Conservation (phyloP, 805 yeast species). For the Kluyveromyces nonfermentans region DNA sequence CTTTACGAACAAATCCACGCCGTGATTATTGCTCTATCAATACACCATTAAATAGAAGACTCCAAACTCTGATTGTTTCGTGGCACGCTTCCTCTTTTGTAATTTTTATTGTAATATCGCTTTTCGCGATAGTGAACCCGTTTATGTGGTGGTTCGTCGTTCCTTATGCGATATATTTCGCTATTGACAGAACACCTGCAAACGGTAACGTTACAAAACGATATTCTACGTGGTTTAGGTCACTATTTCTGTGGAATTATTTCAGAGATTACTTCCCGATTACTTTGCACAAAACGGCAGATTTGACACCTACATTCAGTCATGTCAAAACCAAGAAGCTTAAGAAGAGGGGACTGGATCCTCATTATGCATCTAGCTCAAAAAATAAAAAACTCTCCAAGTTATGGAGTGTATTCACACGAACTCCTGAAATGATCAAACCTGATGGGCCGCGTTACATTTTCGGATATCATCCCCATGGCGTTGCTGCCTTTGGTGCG, state of each 20-base stretch:
- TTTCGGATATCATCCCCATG: constrained; percentile 95
- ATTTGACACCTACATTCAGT: constrained; percentile 65
- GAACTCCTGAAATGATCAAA: constrained; percentile 19
- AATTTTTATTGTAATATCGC: constrained; percentile 40
- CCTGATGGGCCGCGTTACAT: constrained; percentile 63
- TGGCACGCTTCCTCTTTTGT: constrained; percentile 67
- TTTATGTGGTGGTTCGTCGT: constrained; percentile 58
- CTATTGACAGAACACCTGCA: constrained; percentile 56
- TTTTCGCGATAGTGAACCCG: constrained; percentile 50
- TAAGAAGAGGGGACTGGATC: constrained; percentile 8
- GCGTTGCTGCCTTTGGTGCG: constrained; percentile 86
- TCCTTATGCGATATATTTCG: constrained; percentile 54
- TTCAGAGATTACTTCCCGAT: constrained; percentile 80
- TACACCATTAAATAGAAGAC: constrained; percentile 47
- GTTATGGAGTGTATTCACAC: constrained; percentile 8
- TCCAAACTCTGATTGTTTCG: constrained; percentile 59
- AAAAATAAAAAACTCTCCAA: background rate
- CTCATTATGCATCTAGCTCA: constrained; percentile 3
- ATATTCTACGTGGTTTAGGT: constrained; percentile 47
- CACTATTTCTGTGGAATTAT: constrained; percentile 52
- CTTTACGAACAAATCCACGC: background rate
- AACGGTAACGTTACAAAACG: constrained; percentile 62
- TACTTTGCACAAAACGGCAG: constrained; percentile 52
- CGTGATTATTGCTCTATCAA: constrained; percentile 34
- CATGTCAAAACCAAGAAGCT: constrained; percentile 20